Percentiles rank a stretch among this genome's conserved stretches.
These are phyloP conservation scores for Ilex paraguariensis DNA, from an alignment of 305 asterid genomes.

Conservation along the genomic window DNA sequence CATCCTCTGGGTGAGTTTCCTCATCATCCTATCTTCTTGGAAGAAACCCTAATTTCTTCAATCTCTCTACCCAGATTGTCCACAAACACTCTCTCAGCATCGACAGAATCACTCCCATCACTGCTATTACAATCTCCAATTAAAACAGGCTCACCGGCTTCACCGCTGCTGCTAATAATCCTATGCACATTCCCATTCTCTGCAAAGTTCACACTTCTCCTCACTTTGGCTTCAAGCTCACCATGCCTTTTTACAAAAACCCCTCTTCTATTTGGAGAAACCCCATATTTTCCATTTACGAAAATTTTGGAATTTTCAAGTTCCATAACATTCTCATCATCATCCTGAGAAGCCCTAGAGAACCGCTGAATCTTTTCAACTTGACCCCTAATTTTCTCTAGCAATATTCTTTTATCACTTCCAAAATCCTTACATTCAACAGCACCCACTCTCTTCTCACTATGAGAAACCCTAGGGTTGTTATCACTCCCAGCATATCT, in stretches of 20 bases:
- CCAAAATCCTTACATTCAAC: conserved; percentile 14
- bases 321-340: conserved; percentile 31
- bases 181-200: conserved; percentile 41
- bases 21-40: conserved; percentile 32
- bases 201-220: conserved; percentile 62
- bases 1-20: conserved; percentile 34
- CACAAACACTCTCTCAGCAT: conserved; percentile 26
- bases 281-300: conserved; percentile 15
- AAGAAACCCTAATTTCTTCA: conserved; percentile 38
- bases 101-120: conserved; percentile 26
- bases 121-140: conserved; percentile 23
- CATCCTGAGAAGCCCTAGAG: conserved; percentile 29
- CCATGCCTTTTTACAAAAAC: conserved; percentile 22
- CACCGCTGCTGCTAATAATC: conserved; percentile 15
- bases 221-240: conserved; percentile 37
- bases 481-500: conserved; percentile 21
- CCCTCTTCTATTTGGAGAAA: conserved; percentile 11
- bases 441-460: conserved; percentile 20
- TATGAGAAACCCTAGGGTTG: conserved; percentile 24
- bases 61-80: conserved; percentile 31
- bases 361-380: conserved; percentile 41
- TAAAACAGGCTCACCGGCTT: conserved; percentile 16
- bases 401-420: conserved; percentile 13
- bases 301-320: conserved; percentile 20
- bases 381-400: conserved; percentile 35